A percentile compares a stretch with the other conserved stretches of the same genome.
These are phyloP conservation scores for Hyparrhenia diplandra DNA, from an alignment of 176 grass and related monocot species.

Conservation along the genomic window DNA sequence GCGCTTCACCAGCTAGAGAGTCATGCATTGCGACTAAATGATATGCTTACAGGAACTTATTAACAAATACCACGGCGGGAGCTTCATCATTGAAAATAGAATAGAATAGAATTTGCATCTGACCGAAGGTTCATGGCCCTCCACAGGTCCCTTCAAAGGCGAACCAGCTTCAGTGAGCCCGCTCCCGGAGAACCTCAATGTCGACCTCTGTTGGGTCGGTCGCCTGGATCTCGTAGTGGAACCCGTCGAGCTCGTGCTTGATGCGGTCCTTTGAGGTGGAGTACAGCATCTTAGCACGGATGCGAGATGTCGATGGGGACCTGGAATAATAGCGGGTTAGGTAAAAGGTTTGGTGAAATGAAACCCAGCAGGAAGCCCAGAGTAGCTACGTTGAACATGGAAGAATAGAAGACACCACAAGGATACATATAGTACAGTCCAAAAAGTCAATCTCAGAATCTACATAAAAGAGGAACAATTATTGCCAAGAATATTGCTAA, in stretches of 20 bases:
- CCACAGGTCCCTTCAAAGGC: slow-evolving; percentile 4
- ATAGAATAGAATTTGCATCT: slow-evolving; percentile 16
- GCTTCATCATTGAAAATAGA: neutral
- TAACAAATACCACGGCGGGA: slow-evolving; percentile 32
- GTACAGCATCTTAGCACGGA: slow-evolving; percentile 98
- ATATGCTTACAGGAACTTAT: slow-evolving; percentile 47
- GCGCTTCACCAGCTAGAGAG: slow-evolving; percentile 33
- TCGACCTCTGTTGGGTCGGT: slow-evolving; percentile 87
- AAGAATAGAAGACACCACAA: neutral
- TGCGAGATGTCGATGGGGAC: slow-evolving; percentile 75
- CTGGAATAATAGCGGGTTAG: slow-evolving; percentile 21
- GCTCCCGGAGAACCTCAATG: slow-evolving; percentile 64
- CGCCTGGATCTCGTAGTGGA: slow-evolving; percentile 98
- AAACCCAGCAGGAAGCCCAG: neutral
- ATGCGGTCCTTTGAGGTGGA: slow-evolving; percentile 91
- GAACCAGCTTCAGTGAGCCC: slow-evolving; percentile 55
- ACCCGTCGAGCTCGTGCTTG: slow-evolving; percentile 86
- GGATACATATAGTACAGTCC: neutral
- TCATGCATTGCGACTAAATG: slow-evolving; percentile 22
- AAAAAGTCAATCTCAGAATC: neutral
- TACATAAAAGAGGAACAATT: neutral
- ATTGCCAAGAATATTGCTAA: neutral
- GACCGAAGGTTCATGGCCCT: slow-evolving; percentile 2
- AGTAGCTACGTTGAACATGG: neutral
- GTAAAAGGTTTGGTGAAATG: neutral